Base-by-base conservation (phyloP, 306 rosid species). In the Malus sieversii region DNA sequence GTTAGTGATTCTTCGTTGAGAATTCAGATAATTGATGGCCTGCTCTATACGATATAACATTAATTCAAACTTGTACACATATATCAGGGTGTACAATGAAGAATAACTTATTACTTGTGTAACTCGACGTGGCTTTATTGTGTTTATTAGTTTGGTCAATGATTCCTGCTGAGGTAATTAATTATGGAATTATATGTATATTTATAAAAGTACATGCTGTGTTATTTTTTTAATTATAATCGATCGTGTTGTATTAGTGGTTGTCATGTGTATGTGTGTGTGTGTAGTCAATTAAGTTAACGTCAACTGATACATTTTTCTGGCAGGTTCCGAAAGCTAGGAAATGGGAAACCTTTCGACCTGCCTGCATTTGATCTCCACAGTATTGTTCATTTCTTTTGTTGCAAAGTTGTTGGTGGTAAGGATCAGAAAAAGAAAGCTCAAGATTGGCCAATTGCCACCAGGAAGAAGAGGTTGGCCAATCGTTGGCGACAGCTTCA, bases 401-500 rank as follows among this genome's bases (percentile, higher is more conserved):
- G 65, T 88, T 71, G 81, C 84, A 64, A 86, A 78, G 27, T 22
- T 85, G 22, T 44, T 83, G 59, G 73, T 19, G 23, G 27, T n/a
- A 42, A 35, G 14, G 14, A 38, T 72, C 18, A 19, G 11, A 14
- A 63, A 19, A 45, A 46, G 29, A 1, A 85, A 70, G 84, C 66
- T 16, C 68, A 74, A 66, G 70, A 79, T 78, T 45, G 80, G 32
- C 64, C 82, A 78, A 76, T 82, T 92, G 72, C 98, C 98, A 16
- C 92, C 98, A 0, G 98, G 98, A 70, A 86, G 96, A 70, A 90
- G 89, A 85, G 88, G 98, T 0, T 94, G 97, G 97, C 97, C 97
- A 45, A 55, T 94, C 69, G 86, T 94, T 9, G 98, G 98, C 32
- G 97, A 94, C 77, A 94, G 97, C 87, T 78, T 92, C 82, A 84